Evolutionary conservation across 768 basidiomycete species (phyloP), one percentile per base, ranked within the genome.

Genomic region (Galerina marginata): DNA sequence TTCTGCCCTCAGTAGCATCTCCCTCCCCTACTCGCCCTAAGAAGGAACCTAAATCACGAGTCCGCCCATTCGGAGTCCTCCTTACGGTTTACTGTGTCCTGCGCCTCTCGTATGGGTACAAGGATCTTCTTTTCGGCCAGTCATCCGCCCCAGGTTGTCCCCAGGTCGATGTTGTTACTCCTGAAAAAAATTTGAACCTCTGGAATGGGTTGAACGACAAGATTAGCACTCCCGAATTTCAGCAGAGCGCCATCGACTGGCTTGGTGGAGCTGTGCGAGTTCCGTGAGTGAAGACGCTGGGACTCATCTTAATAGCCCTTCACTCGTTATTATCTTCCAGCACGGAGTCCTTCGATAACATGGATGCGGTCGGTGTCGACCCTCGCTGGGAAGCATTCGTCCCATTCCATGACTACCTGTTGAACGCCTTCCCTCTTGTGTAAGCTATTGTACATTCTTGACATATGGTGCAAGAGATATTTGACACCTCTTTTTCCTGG

Each of bases 341-440:
- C 15, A 86, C 85, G 9, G 83, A 86, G 66, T 80, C 79, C 4
- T 85, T 72, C 60, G 84, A 87, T 60, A 74, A 75, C 57, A 78
- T 85, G 73, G 79, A 75, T 9, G 72, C 76, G 9, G 73, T 85
- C 50, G 81, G 78, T 10, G 71, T 76, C 54, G 86, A 86, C 60
- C 72, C 80, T 6, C 76, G 84, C 20, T 89, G 86, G 87, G 75
- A 83, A 33, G 79, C 74, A 25, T 87, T 89, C 53, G 71, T 61
- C 0, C 71, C 73, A 9, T 82, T 89, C 69, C 86, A 88, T 54
- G 76, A 79, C 14, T 87, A 89, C 64, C 79, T 91, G 9, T 61
- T 64, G 36, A 55, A 60, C 7, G 73, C 76, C 7, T 83, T 89
- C 37, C 95, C 91, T 65, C 85, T 88, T 10, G 77, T 87, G 70